These are phyloP conservation scores for Neurospora sp. DNA, from an alignment of 495 filamentous ascomycete genomes.

Conservation along the genomic window DNA sequence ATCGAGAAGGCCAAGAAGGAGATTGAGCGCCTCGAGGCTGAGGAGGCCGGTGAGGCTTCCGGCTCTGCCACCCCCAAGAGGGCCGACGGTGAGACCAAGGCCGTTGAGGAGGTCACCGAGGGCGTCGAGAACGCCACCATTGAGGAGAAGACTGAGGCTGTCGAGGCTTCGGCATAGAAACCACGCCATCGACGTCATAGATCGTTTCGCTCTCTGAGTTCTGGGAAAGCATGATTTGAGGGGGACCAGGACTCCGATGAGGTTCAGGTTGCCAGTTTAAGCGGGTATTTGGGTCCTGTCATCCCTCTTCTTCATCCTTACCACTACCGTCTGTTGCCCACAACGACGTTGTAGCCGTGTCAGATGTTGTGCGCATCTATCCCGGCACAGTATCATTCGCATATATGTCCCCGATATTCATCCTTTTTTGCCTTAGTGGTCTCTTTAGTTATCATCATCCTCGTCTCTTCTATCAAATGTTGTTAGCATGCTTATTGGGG, in stretches of 20 bases:
- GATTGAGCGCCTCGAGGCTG: conserved; percentile 50
- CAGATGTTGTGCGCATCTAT: background rate
- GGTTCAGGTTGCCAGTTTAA: background rate
- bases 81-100: conserved; percentile 30
- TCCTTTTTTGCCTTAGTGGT: background rate
- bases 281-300: background rate
- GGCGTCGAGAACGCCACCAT: conserved; percentile 66
- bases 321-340: background rate
- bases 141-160: conserved; percentile 53
- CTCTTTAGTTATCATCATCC: background rate
- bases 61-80: conserved; percentile 28
- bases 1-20: conserved; percentile 65
- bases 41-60: conserved; percentile 33
- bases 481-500: background rate
- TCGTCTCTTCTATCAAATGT: background rate
- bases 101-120: conserved; percentile 34
- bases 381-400: background rate
- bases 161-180: conserved; percentile 13
- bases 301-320: background rate
- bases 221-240: background rate
- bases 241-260: background rate
- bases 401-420: background rate
- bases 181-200: background rate
- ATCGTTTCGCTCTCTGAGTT: background rate
- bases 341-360: background rate